A percentile compares a stretch with the other conserved stretches of the same genome.
Evolutionary conservation across 2,329 filamentous ascomycete species (phyloP).

Genomic region (Trichoderma brevicompactum): DNA sequence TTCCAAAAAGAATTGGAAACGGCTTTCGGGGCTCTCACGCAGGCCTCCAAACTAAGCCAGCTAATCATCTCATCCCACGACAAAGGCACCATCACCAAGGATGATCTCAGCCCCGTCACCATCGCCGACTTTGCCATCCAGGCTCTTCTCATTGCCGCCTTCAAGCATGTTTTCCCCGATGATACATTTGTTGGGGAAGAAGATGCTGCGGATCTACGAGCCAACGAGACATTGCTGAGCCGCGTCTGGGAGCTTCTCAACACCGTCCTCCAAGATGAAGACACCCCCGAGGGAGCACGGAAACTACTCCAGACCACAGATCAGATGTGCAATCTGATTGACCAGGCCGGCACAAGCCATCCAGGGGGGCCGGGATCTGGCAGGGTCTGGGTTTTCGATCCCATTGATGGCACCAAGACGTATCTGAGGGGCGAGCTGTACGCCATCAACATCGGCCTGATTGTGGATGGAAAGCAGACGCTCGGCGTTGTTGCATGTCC

Average conservation of each 20-base stretch:
- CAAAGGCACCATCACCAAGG: slow-evolving; percentile 57
- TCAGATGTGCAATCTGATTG: slow-evolving; percentile 58
- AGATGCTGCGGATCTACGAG: slow-evolving; percentile 52
- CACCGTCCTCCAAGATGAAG: slow-evolving; percentile 37
- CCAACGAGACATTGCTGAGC: slow-evolving; percentile 48
- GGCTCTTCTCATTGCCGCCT: slow-evolving; percentile 56
- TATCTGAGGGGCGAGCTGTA: slow-evolving; percentile 60
- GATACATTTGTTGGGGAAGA: slow-evolving; percentile 62
- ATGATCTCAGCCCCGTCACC: slow-evolving; percentile 61
- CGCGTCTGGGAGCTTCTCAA: slow-evolving; percentile 55
- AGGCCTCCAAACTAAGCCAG: slow-evolving; percentile 55
- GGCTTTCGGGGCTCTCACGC: slow-evolving; percentile 49
- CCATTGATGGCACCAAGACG: slow-evolving; percentile 64
- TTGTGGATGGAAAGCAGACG: slow-evolving; percentile 55
- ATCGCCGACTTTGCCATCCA: slow-evolving; percentile 65
- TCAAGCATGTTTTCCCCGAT: slow-evolving; percentile 55
- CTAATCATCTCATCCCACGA: slow-evolving; percentile 52
- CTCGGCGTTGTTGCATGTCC: slow-evolving; percentile 56
- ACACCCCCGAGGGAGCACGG: slow-evolving; percentile 35
- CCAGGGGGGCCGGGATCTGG: slow-evolving; percentile 42
- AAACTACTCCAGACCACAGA: slow-evolving; percentile 46
- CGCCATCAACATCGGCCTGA: slow-evolving; percentile 60
- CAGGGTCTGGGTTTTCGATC: slow-evolving; percentile 63
- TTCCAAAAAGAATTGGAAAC: slow-evolving; percentile 50
- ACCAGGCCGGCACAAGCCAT: slow-evolving; percentile 52